Percentiles rank a stretch among this genome's conserved stretches.
These are phyloP conservation scores for Clathrospora elynae DNA, from an alignment of 2,329 filamentous ascomycete species.

Conservation along the genomic window DNA sequence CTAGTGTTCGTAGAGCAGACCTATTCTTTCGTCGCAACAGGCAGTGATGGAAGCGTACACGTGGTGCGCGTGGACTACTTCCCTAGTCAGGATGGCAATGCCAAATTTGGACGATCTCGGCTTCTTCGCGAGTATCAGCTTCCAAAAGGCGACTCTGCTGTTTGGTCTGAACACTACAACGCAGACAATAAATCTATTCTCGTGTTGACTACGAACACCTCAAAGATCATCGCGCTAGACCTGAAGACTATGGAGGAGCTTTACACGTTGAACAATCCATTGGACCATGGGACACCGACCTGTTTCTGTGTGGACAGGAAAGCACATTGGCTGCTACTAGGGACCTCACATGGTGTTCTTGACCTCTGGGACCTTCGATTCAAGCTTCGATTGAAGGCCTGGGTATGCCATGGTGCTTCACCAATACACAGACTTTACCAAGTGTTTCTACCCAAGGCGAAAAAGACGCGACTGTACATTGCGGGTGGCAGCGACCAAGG, in stretches of 20 bases:
- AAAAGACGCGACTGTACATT: conserved; percentile 84
- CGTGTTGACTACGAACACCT: conserved; percentile 83
- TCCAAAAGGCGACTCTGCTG: conserved; percentile 72
- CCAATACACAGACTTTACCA: conserved; percentile 75
- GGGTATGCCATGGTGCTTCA: conserved; percentile 81
- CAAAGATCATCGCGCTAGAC: conserved; percentile 81
- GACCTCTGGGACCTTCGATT: conserved; percentile 98
- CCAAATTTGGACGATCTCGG: conserved; percentile 77
- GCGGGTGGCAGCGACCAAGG: conserved; percentile 84
- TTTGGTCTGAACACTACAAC: conserved; percentile 93
- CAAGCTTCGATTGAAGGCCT: conserved; percentile 81
- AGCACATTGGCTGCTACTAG: conserved; percentile 87
- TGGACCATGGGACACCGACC: conserved; percentile 88
- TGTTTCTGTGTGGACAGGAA: conserved; percentile 87
- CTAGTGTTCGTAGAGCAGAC: conserved; percentile 93
- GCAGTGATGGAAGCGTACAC: conserved; percentile 80
- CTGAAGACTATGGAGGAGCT: conserved; percentile 82
- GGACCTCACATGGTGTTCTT: conserved; percentile 89
- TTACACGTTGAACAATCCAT: conserved; percentile 81
- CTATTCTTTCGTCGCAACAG: conserved; percentile 90
- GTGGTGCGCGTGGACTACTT: conserved; percentile 80
- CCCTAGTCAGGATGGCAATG: conserved; percentile 59
- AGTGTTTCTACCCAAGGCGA: conserved; percentile 62
- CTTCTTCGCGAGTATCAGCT: conserved; percentile 77
- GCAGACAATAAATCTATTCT: conserved; percentile 81